Base-by-base conservation (phyloP, 768 basidiomycete species). In the Chalciporus piperatus region DNA sequence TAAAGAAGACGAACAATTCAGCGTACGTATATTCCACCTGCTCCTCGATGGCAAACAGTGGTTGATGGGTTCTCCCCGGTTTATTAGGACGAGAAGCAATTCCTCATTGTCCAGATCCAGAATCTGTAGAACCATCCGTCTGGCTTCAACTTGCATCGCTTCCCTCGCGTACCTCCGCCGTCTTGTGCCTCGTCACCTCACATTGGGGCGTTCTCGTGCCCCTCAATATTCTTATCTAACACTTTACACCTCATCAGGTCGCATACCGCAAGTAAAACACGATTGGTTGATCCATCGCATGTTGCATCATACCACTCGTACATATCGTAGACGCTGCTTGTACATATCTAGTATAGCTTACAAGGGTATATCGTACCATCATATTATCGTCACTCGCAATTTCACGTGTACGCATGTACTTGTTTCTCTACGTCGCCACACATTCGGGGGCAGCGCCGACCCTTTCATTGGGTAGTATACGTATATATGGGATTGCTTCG, bases 1-100 rank as follows among this genome's bases (percentile, higher is more conserved):
- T 70, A 96, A 97, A 70, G 96, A 98, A 71, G 93, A 98, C 70
- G 96, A 97, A 66, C 94, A 98, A 74, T 98, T 96, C 71, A 93
- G 83, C 60, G 92, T 84, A 59, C 59, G 80, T 69, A 38, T 12
- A 27, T 30, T 12, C 30, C 10, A 30, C 13, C 20, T 19, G 8
- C 14, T 12, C 20, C 6, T 19, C 32, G 13, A 45, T 23, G n/a
- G 32, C 11, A 22, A 47, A 23, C 1, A 32, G 25, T 30, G 6
- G 12, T n/a, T 54, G 43, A 53, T 41, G 2, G 43, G 43, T 32
- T 40, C 14, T 19, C 20, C 17, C 56, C 17, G 13, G 49, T 38
- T 45, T 41, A 38, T 14, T 58, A 84, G 83, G 84, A 98, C 68
- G 94, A 98, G 80, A 98, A 98, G 67, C 91, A 93, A 59, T 98